Evolutionary conservation across 2,329 filamentous ascomycete species (phyloP), one percentile per base, ranked within the genome.

Genomic region (Pseudopyricularia cyperi): DNA sequence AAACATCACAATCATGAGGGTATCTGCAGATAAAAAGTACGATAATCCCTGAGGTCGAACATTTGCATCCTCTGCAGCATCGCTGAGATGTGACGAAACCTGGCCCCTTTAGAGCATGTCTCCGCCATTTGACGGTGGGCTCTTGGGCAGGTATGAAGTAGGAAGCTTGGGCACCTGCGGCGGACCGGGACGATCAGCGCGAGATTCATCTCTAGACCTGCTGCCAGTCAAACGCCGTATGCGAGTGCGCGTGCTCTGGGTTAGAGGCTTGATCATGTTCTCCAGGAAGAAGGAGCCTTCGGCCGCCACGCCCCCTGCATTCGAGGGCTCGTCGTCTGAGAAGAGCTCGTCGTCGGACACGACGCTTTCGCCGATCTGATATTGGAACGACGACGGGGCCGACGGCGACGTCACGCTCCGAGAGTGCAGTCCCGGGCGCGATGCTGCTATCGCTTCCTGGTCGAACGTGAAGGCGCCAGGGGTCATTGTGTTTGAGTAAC

Each of bases 351-450:
- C 89, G 53, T 94, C 85, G 0, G 85, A 88, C 2, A 82, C 72
- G 48, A 87, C 75, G 39, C 12, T 24, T 12, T 86, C 80, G 35
- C 73, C 74, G 52, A 79, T 72, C 33, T 74, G 74, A 11, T 71
- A 65, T 55, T 80, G 73, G 58, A 78, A 75, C 7, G 74, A 75
- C 6, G 74, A 67, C 11, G 79, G 71, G 6, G 76, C 72, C 7
- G 80, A 79, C 1, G 91, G 90, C 0, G 88, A 94, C 0, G 91
- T 96, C 50, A 95, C 79, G 12, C 89, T 94, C 17, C 91, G 82
- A 6, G 80, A 77, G 63, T 95, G 90, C 19, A 95, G 71, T 3
- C 77, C 78, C 0, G 88, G 86, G 5, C 89, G 74, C 7, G 37
- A 19, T 15, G 12, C 14, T 22, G 50, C 67, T 66, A 11, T 69